A percentile compares a stretch with the other conserved stretches of the same genome.
Evolutionary conservation across 2,329 filamentous ascomycete genomes (phyloP).

Genomic region (Xylariaceae sp.): DNA sequence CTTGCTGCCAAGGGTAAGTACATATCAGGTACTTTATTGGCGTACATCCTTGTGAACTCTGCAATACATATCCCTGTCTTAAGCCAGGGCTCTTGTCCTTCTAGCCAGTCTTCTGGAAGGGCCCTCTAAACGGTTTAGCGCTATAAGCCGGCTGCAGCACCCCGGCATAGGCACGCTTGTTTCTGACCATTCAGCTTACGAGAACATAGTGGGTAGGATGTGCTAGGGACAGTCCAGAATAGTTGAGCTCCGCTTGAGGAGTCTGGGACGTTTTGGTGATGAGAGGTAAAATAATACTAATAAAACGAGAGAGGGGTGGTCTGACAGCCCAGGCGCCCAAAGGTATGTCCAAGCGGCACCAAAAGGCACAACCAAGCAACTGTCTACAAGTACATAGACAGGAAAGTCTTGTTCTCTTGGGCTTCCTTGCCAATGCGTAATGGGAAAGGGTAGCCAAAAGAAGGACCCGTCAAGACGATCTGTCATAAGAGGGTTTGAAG

Average conservation of each 20-base stretch:
- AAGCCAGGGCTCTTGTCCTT: conserved; percentile 3
- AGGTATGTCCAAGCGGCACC: not conserved
- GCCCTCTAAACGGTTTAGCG: conserved; percentile 10
- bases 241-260: conserved; percentile 14
- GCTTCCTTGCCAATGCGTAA: conserved; percentile 4
- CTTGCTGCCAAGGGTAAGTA: not conserved
- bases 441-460: not conserved
- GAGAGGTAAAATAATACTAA: conserved; percentile 7
- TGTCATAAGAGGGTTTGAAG: conserved; percentile 11
- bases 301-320: conserved; percentile 13
- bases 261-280: conserved; percentile 14
- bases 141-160: conserved; percentile 6
- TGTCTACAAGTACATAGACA: too few species aligned
- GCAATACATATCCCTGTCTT: not conserved
- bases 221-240: too few species aligned
- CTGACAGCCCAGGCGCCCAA: conserved; percentile 8
- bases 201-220: conserved; percentile 11
- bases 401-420: conserved; percentile 2
- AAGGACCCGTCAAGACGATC: conserved; percentile 9
- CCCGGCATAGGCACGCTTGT: not conserved
- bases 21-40: not conserved
- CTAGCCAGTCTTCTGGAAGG: conserved; percentile 17
- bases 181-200: conserved; percentile 9
- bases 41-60: too few species aligned
- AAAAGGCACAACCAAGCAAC: not conserved